phyloP scores from a whole-genome alignment of 805 yeast genomes.

The Kazachstania bromeliacearum region DNA sequence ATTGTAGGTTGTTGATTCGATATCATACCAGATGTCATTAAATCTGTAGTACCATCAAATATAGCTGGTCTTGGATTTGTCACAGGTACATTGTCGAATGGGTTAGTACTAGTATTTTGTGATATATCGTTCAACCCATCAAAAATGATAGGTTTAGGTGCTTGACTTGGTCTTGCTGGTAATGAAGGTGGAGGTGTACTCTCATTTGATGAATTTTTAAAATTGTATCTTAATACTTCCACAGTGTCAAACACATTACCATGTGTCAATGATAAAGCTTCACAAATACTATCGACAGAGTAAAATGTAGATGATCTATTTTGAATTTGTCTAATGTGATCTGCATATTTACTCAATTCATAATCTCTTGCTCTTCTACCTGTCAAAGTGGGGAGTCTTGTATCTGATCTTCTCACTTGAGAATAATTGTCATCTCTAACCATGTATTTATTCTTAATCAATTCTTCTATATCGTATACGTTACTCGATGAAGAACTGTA shows the following conservation, averaged over 20 bases:
- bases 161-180: slow-evolving; percentile 32
- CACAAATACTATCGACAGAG: slow-evolving; percentile 47
- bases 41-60: slow-evolving; percentile 18
- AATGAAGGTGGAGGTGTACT: slow-evolving; percentile 24
- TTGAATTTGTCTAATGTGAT: slow-evolving; percentile 39
- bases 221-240: slow-evolving; percentile 34
- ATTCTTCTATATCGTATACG: slow-evolving; percentile 4
- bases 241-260: slow-evolving; percentile 56
- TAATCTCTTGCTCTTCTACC: slow-evolving; percentile 46
- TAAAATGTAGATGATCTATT: slow-evolving; percentile 40
- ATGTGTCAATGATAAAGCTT: slow-evolving; percentile 48
- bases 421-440: background rate
- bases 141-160: slow-evolving; percentile 29
- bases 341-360: slow-evolving; percentile 42
- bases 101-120: background rate
- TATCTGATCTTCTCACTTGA: background rate
- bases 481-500: slow-evolving; percentile 15
- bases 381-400: slow-evolving; percentile 32
- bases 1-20: slow-evolving; percentile 12
- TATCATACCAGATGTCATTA: too few relatives aligned
- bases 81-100: slow-evolving; percentile 5
- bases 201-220: background rate
- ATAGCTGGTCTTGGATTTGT: slow-evolving; percentile 16
- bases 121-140: slow-evolving; percentile 16
- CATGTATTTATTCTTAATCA: slow-evolving; percentile 5